Percentiles rank a stretch among this genome's conserved stretches.
These are phyloP conservation scores for Arthrobotrys entomopaga DNA, from an alignment of 2,329 filamentous ascomycete genomes.

Conservation along the genomic window DNA sequence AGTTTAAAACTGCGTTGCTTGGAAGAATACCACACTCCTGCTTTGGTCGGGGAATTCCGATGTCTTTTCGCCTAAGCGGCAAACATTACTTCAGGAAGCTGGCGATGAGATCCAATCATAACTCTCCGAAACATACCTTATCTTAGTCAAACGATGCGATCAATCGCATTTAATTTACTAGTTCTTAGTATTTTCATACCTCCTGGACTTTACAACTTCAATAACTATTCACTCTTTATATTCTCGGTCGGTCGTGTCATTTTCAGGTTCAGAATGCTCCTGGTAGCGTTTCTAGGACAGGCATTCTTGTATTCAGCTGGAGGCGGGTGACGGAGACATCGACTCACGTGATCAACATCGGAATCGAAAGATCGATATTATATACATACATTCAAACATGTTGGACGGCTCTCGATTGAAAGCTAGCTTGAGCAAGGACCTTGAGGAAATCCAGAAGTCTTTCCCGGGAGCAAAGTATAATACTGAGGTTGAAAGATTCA, in stretches of 20 bases:
- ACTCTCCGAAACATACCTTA: slow-evolving; percentile 38
- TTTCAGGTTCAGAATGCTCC: slow-evolving; percentile 46
- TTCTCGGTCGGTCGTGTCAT: slow-evolving; percentile 7
- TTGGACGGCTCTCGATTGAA: slow-evolving; percentile 4
- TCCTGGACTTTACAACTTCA: not conserved
- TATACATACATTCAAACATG: slow-evolving; percentile 12
- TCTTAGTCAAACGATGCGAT: slow-evolving; percentile 6
- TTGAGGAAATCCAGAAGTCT: slow-evolving; percentile 19
- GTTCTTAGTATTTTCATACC: slow-evolving; percentile 21
- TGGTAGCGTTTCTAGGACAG: slow-evolving; percentile 21
- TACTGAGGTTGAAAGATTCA: slow-evolving; percentile 61
- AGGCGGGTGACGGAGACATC: slow-evolving; percentile 20
- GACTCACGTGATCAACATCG: not conserved
- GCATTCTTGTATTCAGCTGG: slow-evolving; percentile 26
- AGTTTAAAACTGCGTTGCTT: not conserved
- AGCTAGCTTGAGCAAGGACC: slow-evolving; percentile 16
- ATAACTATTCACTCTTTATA: not conserved
- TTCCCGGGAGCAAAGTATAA: slow-evolving; percentile 56
- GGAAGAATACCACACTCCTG: slow-evolving; percentile 16
- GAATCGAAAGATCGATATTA: not conserved
- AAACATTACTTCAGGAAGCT: slow-evolving; percentile 37
- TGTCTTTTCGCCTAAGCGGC: slow-evolving; percentile 40
- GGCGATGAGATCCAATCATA: slow-evolving; percentile 48
- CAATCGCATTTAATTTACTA: slow-evolving; percentile 19
- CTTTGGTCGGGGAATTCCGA: slow-evolving; percentile 44